Conservation (phyloP, 495 filamentous ascomycete species). For the Trichocladium antarcticum region DNA sequence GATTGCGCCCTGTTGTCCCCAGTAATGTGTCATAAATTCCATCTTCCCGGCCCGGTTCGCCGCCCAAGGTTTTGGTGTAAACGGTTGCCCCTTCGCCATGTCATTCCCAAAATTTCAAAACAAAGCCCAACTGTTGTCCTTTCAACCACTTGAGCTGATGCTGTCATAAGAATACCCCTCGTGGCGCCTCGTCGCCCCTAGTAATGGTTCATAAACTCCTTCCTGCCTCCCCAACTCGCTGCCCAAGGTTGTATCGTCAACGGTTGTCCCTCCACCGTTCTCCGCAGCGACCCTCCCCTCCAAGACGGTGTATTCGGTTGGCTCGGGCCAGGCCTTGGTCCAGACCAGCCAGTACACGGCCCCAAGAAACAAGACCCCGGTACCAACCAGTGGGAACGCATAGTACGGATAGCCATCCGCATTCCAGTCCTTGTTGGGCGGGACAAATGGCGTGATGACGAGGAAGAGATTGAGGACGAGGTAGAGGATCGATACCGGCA, state of each 20-base stretch:
- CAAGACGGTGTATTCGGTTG: slow-evolving; percentile 36
- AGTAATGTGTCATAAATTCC: too few species aligned
- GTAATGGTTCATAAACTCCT: not conserved
- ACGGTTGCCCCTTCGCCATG: too few species aligned
- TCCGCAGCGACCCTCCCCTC: slow-evolving; percentile 28
- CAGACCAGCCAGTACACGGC: slow-evolving; percentile 42
- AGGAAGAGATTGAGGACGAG: slow-evolving; percentile 41
- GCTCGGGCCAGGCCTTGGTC: slow-evolving; percentile 35
- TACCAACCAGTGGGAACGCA: slow-evolving; percentile 41
- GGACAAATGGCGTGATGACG: slow-evolving; percentile 41
- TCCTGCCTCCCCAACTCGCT: not conserved
- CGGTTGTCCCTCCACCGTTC: slow-evolving; percentile 34
- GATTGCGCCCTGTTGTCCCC: too few species aligned
- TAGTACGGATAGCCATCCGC: slow-evolving; percentile 43
- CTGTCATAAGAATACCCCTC: not conserved
- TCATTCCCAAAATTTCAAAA: too few species aligned
- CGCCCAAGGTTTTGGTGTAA: too few species aligned
- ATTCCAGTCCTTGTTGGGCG: slow-evolving; percentile 41
- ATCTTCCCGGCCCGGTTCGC: too few species aligned
- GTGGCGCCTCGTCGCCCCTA: not conserved
- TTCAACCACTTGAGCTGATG: not conserved
- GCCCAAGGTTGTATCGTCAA: slow-evolving; percentile 21
- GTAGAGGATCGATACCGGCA: slow-evolving; percentile 34
- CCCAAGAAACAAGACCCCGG: slow-evolving; percentile 37
- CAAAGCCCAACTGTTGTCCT: not conserved